Evolutionary conservation across 2,329 filamentous ascomycete species (phyloP).

Genomic region (Nemania abortiva): DNA sequence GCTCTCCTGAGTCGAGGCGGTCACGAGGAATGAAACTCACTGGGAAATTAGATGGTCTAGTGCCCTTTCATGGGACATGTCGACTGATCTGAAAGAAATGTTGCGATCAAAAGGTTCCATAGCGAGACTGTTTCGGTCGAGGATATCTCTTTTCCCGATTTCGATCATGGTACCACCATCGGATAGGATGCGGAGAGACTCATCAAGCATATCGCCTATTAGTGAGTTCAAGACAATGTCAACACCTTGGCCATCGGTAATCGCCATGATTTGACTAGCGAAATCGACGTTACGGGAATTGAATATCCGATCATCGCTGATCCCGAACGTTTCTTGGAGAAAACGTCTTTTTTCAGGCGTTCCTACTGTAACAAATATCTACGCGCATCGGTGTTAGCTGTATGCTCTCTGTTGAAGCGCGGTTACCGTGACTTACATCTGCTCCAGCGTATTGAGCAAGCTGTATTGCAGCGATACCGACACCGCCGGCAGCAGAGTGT

Average conservation of each 20-base stretch:
- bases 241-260: conserved; percentile 47
- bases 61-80: conserved; percentile 34
- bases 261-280: conserved; percentile 41
- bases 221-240: conserved; percentile 35
- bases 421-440: conserved; percentile 17
- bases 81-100: conserved; percentile 34
- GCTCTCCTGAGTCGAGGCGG: background rate
- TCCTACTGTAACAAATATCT: conserved; percentile 44
- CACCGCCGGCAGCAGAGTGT: conserved; percentile 39
- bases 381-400: background rate
- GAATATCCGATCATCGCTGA: conserved; percentile 49
- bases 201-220: conserved; percentile 42
- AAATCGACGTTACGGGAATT: conserved; percentile 49
- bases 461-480: conserved; percentile 36
- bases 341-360: conserved; percentile 43
- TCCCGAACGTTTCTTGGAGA: conserved; percentile 47
- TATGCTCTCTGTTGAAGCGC: background rate
- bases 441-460: conserved; percentile 24
- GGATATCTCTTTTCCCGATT: conserved; percentile 41
- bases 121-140: conserved; percentile 36
- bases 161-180: conserved; percentile 42
- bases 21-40: conserved; percentile 6
- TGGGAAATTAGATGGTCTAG: conserved; percentile 8
- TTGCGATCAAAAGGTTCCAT: conserved; percentile 44
- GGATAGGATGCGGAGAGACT: conserved; percentile 35